Evolutionary conservation across 306 rosid genomes (phyloP), one percentile per base, ranked within the genome.

Genomic region (Astragalus glycyphyllos): DNA sequence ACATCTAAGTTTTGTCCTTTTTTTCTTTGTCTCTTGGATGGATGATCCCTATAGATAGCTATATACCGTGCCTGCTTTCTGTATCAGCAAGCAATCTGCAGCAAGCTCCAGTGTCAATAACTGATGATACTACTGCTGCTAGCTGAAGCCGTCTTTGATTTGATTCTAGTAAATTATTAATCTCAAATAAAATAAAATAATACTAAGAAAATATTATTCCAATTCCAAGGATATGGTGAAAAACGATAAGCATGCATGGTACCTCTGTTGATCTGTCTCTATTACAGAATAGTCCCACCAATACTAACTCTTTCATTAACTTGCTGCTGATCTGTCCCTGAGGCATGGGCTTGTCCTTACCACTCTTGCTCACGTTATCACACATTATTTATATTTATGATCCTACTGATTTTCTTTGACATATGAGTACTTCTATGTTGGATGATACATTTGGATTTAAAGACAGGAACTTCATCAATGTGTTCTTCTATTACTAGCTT

Each of bases 1-100:
- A 64, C 29, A 64, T 45, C 31, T 3, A 74, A 23, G 53, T 37
- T 40, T 2, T 69, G 74, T 69, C 55, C 65, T 69, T 26, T 70
- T 23, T 61, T 0, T 23, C 4, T 48, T 8, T 34, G 31, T 34
- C 41, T 13, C 6, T 31, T 32, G 7, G 31, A 73, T 74, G 59
- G 3, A 44, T 54, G 56, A 38, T 70, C 48, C 1, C 75, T 6
- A 63, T 46, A 57, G 68, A 65, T 63, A 46, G 80, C 63, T 76
- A 76, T 61, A 26, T 65, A 38, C 9, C 16, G 68, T 26, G 63
- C 17, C 63, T 54, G 44, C 44, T 26, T 26, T 26, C 31, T 26
- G 3, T 26, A 78, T 38, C 64, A 76, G 68, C 53, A 65, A 71
- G 68, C 53, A 65, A 71, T 64, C 76, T 78, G 59, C 54, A 71